Base-by-base conservation (phyloP, 805 yeast species). In the Spathaspora girioi region DNA sequence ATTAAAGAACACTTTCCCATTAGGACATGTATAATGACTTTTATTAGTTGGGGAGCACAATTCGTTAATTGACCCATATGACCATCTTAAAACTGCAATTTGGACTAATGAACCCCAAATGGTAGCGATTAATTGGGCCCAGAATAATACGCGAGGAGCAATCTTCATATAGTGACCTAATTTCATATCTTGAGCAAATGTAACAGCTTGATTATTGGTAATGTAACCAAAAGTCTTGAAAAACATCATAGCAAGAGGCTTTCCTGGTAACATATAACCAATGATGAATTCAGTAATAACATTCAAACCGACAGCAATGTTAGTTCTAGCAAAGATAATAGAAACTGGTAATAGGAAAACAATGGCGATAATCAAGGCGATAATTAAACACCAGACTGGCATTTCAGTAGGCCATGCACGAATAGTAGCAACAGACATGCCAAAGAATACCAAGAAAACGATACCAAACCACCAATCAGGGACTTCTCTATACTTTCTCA, bases 221-320 rank as follows among this genome's bases (percentile, higher is more conserved):
- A 76, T 77, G 64, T 71, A 77, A 45, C 79, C 79, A 53, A 64
- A 77, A 23, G 77, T 72, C 60, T 77, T 73, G 67, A 76, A 70
- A 54, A 75, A 69, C 76, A 77, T 70, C 70, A 71, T 74, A 26
- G 78, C 79, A 55, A 74, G 56, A 43, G 80, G 80, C 60, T 74
- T 75, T 53, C 80, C 80, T 54, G 77, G 77, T 48, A 72, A 53
- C 73, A 73, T 70, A 65, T 73, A 73, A 56, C 77, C 77, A 50
- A 71, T 56, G 49, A 73, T 68, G 54, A 72, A 71, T 56, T 73
- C 77, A 19, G 76, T 69, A 45, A 73, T 71, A 35, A 73, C 77
- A 58, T 71, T 73, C 58, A 73, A 67, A 50, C 74, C 74, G 40
- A 71, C 72, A 18, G 71, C 64, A 47, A 69, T 66, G 57, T 69